Evolutionary conservation across 805 yeast species (phyloP).

Genomic region (Lipomyces sp.): DNA sequence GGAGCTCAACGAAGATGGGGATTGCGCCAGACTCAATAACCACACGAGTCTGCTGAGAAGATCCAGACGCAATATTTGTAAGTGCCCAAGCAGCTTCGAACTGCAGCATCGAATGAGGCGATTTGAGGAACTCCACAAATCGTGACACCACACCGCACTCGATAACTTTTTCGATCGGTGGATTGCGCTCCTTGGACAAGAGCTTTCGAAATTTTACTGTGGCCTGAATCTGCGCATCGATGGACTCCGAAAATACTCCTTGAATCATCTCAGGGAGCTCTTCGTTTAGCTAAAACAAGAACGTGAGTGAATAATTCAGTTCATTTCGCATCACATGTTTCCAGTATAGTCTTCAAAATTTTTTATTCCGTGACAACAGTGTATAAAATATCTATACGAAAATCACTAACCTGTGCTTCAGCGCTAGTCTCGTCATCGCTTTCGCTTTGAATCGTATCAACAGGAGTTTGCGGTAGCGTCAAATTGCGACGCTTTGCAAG

Average conservation of each 20-base stretch:
- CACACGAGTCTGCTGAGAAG: slow-evolving; percentile 82
- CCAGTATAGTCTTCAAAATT: too few relatives aligned
- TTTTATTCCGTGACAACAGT: neutral
- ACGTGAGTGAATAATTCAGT: neutral
- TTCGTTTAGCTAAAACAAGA: slow-evolving; percentile 41
- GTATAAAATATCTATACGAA: neutral
- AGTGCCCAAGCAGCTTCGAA: slow-evolving; percentile 99
- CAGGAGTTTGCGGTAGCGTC: slow-evolving; percentile 48
- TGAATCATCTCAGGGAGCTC: slow-evolving; percentile 87
- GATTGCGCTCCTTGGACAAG: slow-evolving; percentile 89
- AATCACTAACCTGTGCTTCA: slow-evolving; percentile 39
- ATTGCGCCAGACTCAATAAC: slow-evolving; percentile 95
- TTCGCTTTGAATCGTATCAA: slow-evolving; percentile 47
- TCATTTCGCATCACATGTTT: slow-evolving; percentile 13
- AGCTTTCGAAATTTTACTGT: slow-evolving; percentile 93
- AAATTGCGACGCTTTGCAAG: slow-evolving; percentile 91
- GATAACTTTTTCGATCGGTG: slow-evolving; percentile 93
- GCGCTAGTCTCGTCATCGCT: slow-evolving; percentile 52
- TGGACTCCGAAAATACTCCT: slow-evolving; percentile 72
- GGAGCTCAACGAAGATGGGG: slow-evolving; percentile 82
- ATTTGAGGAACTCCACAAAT: slow-evolving; percentile 81
- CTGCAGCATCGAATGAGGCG: slow-evolving; percentile 81
- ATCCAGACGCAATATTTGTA: slow-evolving; percentile 95
- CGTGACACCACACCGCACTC: slow-evolving; percentile 92
- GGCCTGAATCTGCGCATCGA: slow-evolving; percentile 82